phyloP scores from a whole-genome alignment of 2,329 filamentous ascomycete species.

The Tolypocladium tropicale region DNA sequence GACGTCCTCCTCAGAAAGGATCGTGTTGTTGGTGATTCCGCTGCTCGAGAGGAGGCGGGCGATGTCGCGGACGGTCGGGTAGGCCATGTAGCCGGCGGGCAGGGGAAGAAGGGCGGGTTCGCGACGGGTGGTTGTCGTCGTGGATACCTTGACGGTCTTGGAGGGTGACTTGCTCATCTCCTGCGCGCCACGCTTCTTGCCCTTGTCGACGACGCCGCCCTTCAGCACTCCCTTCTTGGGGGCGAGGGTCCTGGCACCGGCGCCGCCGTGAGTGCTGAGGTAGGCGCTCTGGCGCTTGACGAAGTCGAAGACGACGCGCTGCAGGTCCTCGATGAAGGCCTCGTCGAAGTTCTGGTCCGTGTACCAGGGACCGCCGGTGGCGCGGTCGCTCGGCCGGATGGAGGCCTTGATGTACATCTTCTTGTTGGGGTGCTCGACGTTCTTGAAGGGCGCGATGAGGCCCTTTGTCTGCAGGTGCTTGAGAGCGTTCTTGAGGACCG shows the following conservation, averaged over 20 bases:
- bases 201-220: constrained; percentile 30
- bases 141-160: constrained; percentile 15
- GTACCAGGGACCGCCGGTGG: constrained; percentile 91
- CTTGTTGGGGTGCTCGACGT: constrained; percentile 79
- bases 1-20: constrained; percentile 63
- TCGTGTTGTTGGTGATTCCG: constrained; percentile 62
- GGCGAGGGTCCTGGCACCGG: constrained; percentile 26
- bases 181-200: constrained; percentile 41
- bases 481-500: constrained; percentile 67
- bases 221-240: constrained; percentile 48
- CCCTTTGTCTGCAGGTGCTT: constrained; percentile 75
- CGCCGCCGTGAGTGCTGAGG: constrained; percentile 28
- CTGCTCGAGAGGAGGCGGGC: constrained; percentile 61
- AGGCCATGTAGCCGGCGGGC: constrained; percentile 60
- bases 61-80: constrained; percentile 72
- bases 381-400: constrained; percentile 76
- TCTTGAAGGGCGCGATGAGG: constrained; percentile 82
- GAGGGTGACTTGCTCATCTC: constrained; percentile 22
- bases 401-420: constrained; percentile 94
- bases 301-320: constrained; percentile 61
- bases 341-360: constrained; percentile 84
- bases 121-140: constrained; percentile 15
- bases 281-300: constrained; percentile 66
- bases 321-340: constrained; percentile 72
- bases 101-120: constrained; percentile 37